These are phyloP conservation scores for Sporothrix phasma DNA, from an alignment of 2,329 filamentous ascomycete genomes.

Conservation along the genomic window DNA sequence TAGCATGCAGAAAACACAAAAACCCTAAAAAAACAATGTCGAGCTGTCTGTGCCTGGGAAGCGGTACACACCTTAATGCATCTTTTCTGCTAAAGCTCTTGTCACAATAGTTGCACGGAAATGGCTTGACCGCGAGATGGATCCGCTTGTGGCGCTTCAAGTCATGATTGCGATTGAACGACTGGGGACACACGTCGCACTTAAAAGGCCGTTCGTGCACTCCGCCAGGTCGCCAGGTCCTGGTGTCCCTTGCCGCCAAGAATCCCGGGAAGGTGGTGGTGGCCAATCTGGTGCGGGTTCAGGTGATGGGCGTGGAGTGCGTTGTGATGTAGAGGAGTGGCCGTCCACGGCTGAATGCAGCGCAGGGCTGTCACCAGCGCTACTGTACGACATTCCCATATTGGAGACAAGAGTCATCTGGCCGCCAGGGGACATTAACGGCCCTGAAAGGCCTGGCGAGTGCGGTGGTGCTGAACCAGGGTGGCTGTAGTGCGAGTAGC, in stretches of 20 bases:
- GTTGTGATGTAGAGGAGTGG: constrained; percentile 15
- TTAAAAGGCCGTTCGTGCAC: constrained; percentile 80
- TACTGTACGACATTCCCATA: constrained; percentile 10
- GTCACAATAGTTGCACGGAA: constrained; percentile 81
- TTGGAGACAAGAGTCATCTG: constrained; percentile 13
- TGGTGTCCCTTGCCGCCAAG: constrained; percentile 32
- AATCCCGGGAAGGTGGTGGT: constrained; percentile 45
- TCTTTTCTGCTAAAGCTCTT: constrained; percentile 97
- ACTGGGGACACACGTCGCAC: constrained; percentile 84
- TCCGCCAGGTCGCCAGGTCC: constrained; percentile 22
- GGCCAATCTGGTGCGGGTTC: constrained; percentile 4
- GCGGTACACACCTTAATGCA: constrained; percentile 72
- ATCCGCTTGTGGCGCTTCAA: constrained; percentile 93
- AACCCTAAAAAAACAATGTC: too few species aligned
- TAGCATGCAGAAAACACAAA: neutral
- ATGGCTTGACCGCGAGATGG: constrained; percentile 90
- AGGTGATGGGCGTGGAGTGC: constrained; percentile 30
- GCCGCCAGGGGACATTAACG: constrained; percentile 14
- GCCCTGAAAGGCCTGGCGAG: constrained; percentile 8
- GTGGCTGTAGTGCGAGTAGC: constrained; percentile 7
- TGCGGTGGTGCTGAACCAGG: constrained; percentile 7
- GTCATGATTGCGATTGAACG: constrained; percentile 94
- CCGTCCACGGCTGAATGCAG: neutral
- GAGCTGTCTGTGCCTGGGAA: too few species aligned
- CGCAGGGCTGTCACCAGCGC: neutral